Evolutionary conservation across 139 green algal species (phyloP), one percentile per base, ranked within the genome.

Genomic region (Chlorella sp.): DNA sequence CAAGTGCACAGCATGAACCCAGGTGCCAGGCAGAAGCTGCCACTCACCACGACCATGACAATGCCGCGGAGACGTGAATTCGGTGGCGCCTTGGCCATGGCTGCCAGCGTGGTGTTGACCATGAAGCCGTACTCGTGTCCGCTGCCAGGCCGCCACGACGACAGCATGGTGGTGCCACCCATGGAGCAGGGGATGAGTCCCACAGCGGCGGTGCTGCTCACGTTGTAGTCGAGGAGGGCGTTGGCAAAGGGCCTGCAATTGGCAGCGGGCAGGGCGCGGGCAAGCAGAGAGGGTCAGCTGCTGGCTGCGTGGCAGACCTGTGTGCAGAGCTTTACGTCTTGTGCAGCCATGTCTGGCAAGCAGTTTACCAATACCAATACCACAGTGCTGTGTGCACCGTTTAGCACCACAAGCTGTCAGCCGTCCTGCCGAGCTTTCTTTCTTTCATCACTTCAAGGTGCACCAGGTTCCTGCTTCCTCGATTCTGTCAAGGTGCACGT

Each of bases 41-140:
- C 17, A 66, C 60, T 5, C 60, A 66, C 60, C 60, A 66, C 3
- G 27, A 66, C 35, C 60, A 66, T 66, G 60, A 66, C 35, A n/a
- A 66, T 34, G 27, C 60, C 60, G 4, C 29, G 23, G 27, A 66
- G n/a, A n/a, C 60, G 60, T 5, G 23, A n/a, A 2, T 33, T 26
- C 3, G 60, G 27, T 5, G 27, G 27, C 3, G n/a, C 60, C 23
- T n/a, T 3, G 33, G 60, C 27, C n/a, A 66, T 34, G 3, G 60
- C 60, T 4, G 5, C 27, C 60, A n/a, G 60, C n/a, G 60, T 66
- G 3, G 33, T n/a, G 60, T 66, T 66, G 22, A 66, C 5, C 60
- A 66, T 66, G 23, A 3, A 2, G 4, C 3, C 27, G 60, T 35
- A 66, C 20, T 33, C n/a, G 2, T 35, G 20, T 6, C 35, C 5